These are phyloP conservation scores for Microbotryum lychnidis-dioicae DNA, from an alignment of 1,284 basidiomycete species.

Conservation along the genomic window DNA sequence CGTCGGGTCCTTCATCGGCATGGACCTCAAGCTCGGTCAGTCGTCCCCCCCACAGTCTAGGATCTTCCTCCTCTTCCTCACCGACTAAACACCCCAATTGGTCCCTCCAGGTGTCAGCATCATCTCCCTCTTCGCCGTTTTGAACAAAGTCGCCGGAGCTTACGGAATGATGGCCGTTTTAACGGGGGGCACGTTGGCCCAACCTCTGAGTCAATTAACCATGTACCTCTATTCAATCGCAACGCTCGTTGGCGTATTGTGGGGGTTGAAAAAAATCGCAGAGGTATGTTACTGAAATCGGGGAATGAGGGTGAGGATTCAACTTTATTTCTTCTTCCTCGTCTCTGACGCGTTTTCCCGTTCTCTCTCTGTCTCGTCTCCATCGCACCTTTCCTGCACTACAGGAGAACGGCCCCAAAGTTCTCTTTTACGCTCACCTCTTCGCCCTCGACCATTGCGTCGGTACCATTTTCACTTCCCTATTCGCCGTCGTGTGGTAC, in stretches of 20 bases:
- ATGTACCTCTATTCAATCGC: slow-evolving; percentile 87
- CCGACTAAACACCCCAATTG: background rate
- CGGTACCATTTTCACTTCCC: slow-evolving; percentile 82
- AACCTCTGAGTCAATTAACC: slow-evolving; percentile 56
- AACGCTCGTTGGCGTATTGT: slow-evolving; percentile 69
- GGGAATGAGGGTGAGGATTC: too few species aligned
- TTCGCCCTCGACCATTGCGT: slow-evolving; percentile 88
- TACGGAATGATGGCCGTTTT: slow-evolving; percentile 90
- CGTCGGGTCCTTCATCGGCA: background rate
- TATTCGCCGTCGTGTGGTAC: slow-evolving; percentile 87
- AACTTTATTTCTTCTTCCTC: too few species aligned
- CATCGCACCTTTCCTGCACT: background rate
- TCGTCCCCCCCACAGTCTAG: background rate
- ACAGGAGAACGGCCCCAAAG: slow-evolving; percentile 76
- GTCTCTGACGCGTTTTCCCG: background rate
- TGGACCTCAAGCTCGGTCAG: slow-evolving; percentile 4
- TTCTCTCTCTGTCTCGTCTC: background rate
- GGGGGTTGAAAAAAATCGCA: slow-evolving; percentile 78
- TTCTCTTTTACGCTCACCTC: slow-evolving; percentile 82
- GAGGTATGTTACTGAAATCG: slow-evolving; percentile 48
- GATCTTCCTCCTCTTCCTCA: background rate
- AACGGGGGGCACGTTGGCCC: slow-evolving; percentile 60
- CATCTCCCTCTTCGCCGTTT: slow-evolving; percentile 74
- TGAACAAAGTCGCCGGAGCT: slow-evolving; percentile 97
- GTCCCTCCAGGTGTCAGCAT: slow-evolving; percentile 54